Percentiles rank a stretch among this genome's conserved stretches.
Evolutionary conservation across 345 rosid genomes (phyloP).

Genomic region (Sapria himalayana): DNA sequence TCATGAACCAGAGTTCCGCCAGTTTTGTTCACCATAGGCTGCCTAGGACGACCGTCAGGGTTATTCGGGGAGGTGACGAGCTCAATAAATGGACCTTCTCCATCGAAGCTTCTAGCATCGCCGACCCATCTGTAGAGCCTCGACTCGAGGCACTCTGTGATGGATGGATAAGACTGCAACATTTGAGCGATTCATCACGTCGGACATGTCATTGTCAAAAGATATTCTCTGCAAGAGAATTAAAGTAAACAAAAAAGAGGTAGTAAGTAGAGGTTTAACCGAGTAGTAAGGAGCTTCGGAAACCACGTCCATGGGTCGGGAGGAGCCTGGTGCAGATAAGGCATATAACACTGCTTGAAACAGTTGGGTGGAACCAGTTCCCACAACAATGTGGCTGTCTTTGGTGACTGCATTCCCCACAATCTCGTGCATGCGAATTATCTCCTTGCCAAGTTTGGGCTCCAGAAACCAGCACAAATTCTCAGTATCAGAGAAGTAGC

Average conservation of each 20-base stretch:
- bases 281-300: conserved; percentile 70
- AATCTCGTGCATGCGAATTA: conserved; percentile 37
- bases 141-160: conserved; percentile 66
- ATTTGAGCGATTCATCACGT: too few species aligned
- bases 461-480: conserved; percentile 83
- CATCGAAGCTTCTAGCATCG: conserved; percentile 38
- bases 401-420: conserved; percentile 74
- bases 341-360: conserved; percentile 75
- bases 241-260: too few species aligned
- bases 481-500: conserved; percentile 55
- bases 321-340: conserved; percentile 30
- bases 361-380: conserved; percentile 84
- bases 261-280: too few species aligned
- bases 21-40: conserved; percentile 41
- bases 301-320: conserved; percentile 49
- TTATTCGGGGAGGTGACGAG: conserved; percentile 85
- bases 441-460: conserved; percentile 42
- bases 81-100: conserved; percentile 61
- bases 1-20: conserved; percentile 66
- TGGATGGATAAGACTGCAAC: conserved; percentile 56
- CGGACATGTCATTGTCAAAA: too few species aligned
- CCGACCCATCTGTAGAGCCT: conserved; percentile 70
- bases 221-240: too few species aligned
- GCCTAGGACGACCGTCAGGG: conserved; percentile 63
- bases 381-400: conserved; percentile 50